These are phyloP conservation scores for Tylopilus rubrobrunneus DNA, from an alignment of 768 basidiomycete species.

Conservation along the genomic window DNA sequence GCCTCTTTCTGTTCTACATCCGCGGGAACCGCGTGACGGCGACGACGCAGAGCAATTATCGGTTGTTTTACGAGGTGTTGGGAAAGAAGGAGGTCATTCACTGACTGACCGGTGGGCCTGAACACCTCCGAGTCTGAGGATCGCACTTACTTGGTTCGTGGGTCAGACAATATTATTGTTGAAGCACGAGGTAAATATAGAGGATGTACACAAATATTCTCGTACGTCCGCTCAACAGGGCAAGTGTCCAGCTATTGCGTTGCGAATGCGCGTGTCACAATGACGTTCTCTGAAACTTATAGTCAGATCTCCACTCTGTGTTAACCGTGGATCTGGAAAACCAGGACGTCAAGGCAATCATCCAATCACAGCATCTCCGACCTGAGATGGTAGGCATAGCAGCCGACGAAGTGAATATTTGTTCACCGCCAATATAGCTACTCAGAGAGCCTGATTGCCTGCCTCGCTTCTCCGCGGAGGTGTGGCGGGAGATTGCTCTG, in stretches of 20 bases:
- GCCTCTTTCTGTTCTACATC: slow-evolving; percentile 39
- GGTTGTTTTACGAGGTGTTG: slow-evolving; percentile 23
- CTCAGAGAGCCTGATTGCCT: slow-evolving; percentile 38
- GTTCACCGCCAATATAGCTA: slow-evolving; percentile 18
- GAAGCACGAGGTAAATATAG: too few relatives aligned
- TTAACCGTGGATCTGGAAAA: slow-evolving; percentile 63
- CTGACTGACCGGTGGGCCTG: too few relatives aligned
- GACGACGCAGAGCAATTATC: slow-evolving; percentile 23
- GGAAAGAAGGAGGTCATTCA: slow-evolving; percentile 19
- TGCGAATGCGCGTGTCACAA: too few relatives aligned
- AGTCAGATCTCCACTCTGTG: slow-evolving; percentile 62
- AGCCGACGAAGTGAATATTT: not conserved
- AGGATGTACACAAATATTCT: too few relatives aligned
- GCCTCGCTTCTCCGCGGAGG: slow-evolving; percentile 60
- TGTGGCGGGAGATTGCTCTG: slow-evolving; percentile 67
- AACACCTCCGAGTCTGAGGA: too few relatives aligned
- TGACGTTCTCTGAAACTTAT: slow-evolving; percentile 5
- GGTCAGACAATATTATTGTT: too few relatives aligned
- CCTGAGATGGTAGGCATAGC: slow-evolving; percentile 50
- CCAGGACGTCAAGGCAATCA: slow-evolving; percentile 62
- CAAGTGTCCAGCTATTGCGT: too few relatives aligned
- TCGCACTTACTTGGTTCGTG: too few relatives aligned
- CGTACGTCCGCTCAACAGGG: too few relatives aligned
- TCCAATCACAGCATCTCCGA: slow-evolving; percentile 45
- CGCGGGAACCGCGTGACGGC: slow-evolving; percentile 34